Base-by-base conservation (phyloP, 2,329 filamentous ascomycete genomes). In the Ophiostoma himal-ulmi region DNA sequence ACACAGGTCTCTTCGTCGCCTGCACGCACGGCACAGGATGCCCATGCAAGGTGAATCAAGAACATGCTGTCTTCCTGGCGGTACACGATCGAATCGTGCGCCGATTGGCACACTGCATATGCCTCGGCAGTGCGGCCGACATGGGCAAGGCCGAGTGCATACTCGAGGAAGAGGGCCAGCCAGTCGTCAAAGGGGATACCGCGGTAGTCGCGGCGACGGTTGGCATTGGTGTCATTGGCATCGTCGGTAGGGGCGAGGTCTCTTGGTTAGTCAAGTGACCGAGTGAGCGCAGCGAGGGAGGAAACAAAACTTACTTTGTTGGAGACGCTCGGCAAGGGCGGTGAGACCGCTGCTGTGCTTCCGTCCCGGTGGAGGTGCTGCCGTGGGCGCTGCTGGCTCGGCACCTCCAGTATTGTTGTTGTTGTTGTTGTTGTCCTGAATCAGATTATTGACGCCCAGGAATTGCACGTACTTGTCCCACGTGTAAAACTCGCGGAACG, bases 151-250 rank as follows among this genome's bases (percentile, higher is more conserved):
- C 89, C 84, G 67, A 97, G 84, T 3, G 93, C 91, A 77, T 96
- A 96, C 76, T 95, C 91, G 48, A 96, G 85, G 77, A 99, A 97
- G 0, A 97, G 84, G 74, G 96, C 91, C 3, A 97, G 85, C 95
- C 95, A 99, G 66, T 88, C 85, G 71, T 89, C 84, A 76, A 98
- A 97, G 0, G 88, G 82, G 66, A 98, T 91, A 8, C 91, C 91
- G 74, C 92, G 89, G 69, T 82, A 82, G 26, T 82, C 80, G 65
- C 80, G 77, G 13, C 75, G 74, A 8, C 13, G 37, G 36, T 30
- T 30, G 65, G 41, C 14, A 39, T 41, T 13, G 52, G 14, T 26
- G 14, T 36, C 37, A 30, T 22, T 26, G 39, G 39, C 74, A 13
- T 78, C 71, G 13, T 78, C 79, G 41, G 76, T 74, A 14, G 79